Percentiles rank a stretch among this genome's conserved stretches.
Evolutionary conservation across 1,284 basidiomycete species (phyloP).

Genomic region (Puccinia brachypodii): DNA sequence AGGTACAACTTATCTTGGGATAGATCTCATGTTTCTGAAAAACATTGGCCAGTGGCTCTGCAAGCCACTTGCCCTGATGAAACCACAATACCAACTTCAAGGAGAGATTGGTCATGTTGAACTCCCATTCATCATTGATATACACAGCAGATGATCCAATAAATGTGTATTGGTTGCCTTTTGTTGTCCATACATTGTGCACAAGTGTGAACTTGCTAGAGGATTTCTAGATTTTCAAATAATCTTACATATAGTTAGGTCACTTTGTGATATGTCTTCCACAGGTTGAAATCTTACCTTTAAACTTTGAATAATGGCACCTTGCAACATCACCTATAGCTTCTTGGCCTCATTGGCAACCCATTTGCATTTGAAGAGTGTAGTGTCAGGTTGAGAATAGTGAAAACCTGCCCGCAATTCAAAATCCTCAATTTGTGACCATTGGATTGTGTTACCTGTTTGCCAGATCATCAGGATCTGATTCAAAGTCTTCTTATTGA

Average conservation of each 20-base stretch:
- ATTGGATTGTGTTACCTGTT: conserved; percentile 12
- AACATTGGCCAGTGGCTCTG: not conserved
- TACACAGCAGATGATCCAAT: not conserved
- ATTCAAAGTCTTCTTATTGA: conserved; percentile 21
- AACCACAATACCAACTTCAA: not conserved
- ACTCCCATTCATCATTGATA: not conserved
- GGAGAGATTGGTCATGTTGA: not conserved
- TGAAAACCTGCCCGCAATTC: not conserved
- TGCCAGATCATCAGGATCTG: conserved; percentile 26
- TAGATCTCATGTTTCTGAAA: not conserved
- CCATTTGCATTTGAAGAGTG: conserved; percentile 21
- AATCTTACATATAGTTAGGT: not conserved
- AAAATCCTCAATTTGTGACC: conserved; percentile 15
- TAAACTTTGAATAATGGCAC: not conserved
- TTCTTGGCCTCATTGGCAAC: conserved; percentile 15
- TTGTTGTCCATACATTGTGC: not conserved
- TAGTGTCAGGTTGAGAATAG: conserved; percentile 11
- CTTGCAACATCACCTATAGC: conserved; percentile 6
- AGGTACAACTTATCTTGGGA: not conserved
- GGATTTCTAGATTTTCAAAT: not conserved
- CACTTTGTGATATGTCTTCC: not conserved
- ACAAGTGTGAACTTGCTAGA: not conserved
- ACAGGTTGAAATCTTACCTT: not conserved
- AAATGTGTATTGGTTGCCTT: not conserved
- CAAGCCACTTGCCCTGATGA: not conserved